Percentiles rank a stretch among this genome's conserved stretches.
phyloP scores from a whole-genome alignment of 2,329 filamentous ascomycete species.

The Venturiaceae sp. region DNA sequence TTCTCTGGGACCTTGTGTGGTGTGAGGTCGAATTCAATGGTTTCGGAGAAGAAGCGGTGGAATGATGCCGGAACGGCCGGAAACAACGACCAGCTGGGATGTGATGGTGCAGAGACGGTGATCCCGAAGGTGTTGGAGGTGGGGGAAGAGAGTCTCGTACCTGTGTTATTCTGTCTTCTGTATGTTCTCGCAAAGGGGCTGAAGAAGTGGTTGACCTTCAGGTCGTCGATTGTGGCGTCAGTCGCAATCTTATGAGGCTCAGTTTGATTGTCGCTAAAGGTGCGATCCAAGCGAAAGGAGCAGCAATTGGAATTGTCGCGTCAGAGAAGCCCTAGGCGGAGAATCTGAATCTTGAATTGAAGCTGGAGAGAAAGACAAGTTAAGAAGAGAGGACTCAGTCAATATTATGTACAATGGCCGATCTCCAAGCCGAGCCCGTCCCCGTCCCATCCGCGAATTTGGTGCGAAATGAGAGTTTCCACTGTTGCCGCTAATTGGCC shows the following conservation, averaged over 20 bases:
- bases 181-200: not conserved
- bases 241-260: not conserved
- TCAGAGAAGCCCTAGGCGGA: not conserved
- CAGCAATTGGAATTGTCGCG: not conserved
- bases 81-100: not conserved
- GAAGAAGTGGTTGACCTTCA: too few relatives aligned
- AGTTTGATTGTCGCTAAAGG: not conserved
- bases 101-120: not conserved
- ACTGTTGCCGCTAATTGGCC: not conserved
- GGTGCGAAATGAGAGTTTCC: not conserved
- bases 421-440: too few relatives aligned
- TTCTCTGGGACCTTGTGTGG: not conserved
- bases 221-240: not conserved
- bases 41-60: not conserved
- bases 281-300: not conserved
- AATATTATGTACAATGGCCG: too few relatives aligned
- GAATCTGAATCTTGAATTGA: not conserved
- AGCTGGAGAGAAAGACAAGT: not conserved
- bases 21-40: not conserved
- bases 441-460: not conserved
- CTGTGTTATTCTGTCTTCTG: too few relatives aligned
- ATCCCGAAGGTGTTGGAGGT: not conserved
- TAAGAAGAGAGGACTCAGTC: too few relatives aligned
- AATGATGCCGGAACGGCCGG: not conserved
- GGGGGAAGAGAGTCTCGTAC: not conserved